Base-by-base conservation (phyloP, 345 rosid genomes). In the Populus nigra region DNA sequence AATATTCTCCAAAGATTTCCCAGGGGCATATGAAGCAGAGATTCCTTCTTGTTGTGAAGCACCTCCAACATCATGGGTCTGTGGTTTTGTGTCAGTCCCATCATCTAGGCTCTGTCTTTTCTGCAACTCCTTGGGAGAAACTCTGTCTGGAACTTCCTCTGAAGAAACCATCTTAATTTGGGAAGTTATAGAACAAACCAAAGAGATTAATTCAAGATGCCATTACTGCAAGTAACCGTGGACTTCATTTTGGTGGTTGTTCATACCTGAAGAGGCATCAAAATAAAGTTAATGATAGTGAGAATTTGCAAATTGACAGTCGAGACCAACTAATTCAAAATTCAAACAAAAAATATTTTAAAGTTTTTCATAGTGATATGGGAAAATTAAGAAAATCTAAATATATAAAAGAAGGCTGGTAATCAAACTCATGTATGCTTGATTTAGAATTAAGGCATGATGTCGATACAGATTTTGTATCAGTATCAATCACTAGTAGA, bases 141-240 rank as follows among this genome's bases (percentile, higher is more conserved):
- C 85, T 76, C 84, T 79, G 75, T 76, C 80, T 23, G 76, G 65
- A 74, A 73, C 81, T 76, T 89, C 89, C 68, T 49, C 85, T 33
- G 89, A 66, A 70, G 81, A 78, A 77, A 74, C 88, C 86, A 88
- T 82, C 65, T 75, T 71, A 84, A 61, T 74, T 55, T 80, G 57
- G 74, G 74, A 84, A 82, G 65, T 79, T 77, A 62, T 25, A 77
- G 65, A 68, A 80, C 79, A 72, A 79, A 77, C 71, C 75, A 76
- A 61, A 67, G 65, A 77, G 73, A 33, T 43, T 35, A 72, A 76
- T 65, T 77, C 75, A 70, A 62, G 53, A 23, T 73, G 77, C 68
- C 38, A 15, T 8, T 65, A 8, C 38, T 31, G 63, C 69, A 76
- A 76, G 27, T 57, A 50, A 53, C 43, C 59, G 17, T 29, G 29